Evolutionary conservation across 2,329 filamentous ascomycete genomes (phyloP).

Genomic region (Ceratocystis variospora): DNA sequence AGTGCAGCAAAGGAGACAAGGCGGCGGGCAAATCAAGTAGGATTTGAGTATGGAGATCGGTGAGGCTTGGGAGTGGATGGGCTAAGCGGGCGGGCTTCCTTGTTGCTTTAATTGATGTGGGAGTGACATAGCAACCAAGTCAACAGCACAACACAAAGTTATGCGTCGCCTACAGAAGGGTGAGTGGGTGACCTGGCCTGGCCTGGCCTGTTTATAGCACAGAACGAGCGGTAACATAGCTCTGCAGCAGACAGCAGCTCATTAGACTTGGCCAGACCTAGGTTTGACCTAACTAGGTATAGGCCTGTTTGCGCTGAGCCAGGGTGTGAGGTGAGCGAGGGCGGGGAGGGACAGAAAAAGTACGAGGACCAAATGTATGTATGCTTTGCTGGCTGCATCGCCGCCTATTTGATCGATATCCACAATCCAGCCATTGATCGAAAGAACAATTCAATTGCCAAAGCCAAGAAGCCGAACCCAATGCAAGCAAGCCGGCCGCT

Average conservation of each 20-base stretch:
- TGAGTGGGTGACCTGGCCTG: not conserved
- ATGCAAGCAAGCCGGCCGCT: not conserved
- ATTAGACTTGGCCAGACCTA: constrained; percentile 6
- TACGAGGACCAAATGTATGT: constrained; percentile 9
- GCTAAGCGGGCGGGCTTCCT: constrained; percentile 4
- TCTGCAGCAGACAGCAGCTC: not conserved
- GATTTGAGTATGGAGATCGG: constrained; percentile 12
- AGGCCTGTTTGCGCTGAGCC: constrained; percentile 13
- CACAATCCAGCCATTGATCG: constrained; percentile 8
- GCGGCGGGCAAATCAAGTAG: constrained; percentile 4
- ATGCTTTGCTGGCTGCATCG: constrained; percentile 7
- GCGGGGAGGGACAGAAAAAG: constrained; percentile 13
- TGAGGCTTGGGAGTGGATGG: constrained; percentile 8
- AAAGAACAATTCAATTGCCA: constrained; percentile 6
- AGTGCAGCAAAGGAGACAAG: constrained; percentile 8
- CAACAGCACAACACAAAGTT: not conserved
- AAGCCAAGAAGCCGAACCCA: not conserved
- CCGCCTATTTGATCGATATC: constrained; percentile 3
- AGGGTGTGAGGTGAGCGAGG: constrained; percentile 2
- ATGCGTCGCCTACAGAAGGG: not conserved
- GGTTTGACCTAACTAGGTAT: constrained; percentile 10
- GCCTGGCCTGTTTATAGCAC: not conserved
- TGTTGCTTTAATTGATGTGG: constrained; percentile 7
- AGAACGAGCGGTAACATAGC: not conserved
- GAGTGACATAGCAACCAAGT: constrained; percentile 3